Evolutionary conservation across 2,329 filamentous ascomycete species (phyloP), one percentile per base, ranked within the genome.

Genomic region (Gaeumannomyces tritici): DNA sequence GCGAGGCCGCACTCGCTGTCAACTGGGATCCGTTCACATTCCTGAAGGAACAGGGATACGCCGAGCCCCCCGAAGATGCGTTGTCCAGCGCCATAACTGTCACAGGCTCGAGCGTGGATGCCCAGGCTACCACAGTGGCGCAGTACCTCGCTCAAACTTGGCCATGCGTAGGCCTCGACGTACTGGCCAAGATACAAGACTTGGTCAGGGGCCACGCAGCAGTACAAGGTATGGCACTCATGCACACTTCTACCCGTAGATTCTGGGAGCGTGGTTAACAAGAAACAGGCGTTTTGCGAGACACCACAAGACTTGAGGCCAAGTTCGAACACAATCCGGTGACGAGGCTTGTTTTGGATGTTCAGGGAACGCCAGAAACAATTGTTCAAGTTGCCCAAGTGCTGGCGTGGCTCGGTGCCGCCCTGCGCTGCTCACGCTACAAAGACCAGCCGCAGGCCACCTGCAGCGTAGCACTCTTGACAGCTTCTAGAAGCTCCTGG

Each of bases 371-470:
- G 29, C 56, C 26, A n/a, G 56, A 58, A 6, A 35, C 60, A 8
- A 35, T 61, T 13, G 31, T 28, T 1, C 42, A 61, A 35, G 18
- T 57, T 18, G 60, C 29, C 15, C 42, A 61, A 13, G 21, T 55
- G 7, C 12, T 61, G 3, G 55, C 60, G 4, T 61, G 60, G 60
- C 54, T 61, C 29, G 60, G 60, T 5, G 54, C 60, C 21, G 60
- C 60, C 4, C 55, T 61, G 13, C 60, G 60, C 26, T 55, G 28
- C 21, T 56, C 47, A 11, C 28, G 18, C 8, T 56, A 7, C 26
- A 56, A 11, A 9, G 42, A 51, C 9, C 42, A 56, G n/a, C 27
- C 55, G 27, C 28, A 28, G 31, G 21, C 26, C 21, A 27, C 12
- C 29, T 15, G 35, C 13, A 28, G 54, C 47, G 29, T 15, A 11